phyloP scores from a whole-genome alignment of 148 eudicot genomes.

The Cornus kousa region DNA sequence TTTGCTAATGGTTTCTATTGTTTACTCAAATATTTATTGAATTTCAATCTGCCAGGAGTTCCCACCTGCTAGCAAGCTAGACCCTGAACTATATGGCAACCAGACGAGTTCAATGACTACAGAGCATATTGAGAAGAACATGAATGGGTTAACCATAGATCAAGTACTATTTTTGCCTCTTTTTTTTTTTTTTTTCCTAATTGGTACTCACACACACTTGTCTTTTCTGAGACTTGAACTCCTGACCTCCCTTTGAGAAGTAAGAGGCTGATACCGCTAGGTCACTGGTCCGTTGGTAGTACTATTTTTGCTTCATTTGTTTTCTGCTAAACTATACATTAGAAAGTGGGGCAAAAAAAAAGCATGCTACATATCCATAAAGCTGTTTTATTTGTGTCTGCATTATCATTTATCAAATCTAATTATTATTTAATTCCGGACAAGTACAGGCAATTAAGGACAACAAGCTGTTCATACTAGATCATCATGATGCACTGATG shows the following conservation, averaged over 20 bases:
- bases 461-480: constrained; percentile 70
- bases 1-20: not conserved
- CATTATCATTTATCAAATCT: not conserved
- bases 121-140: constrained; percentile 58
- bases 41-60: constrained; percentile 55
- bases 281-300: too few relatives aligned
- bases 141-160: constrained; percentile 64
- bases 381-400: not conserved
- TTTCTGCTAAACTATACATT: not conserved
- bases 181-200: constrained; percentile 1
- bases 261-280: too few relatives aligned
- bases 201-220: too few relatives aligned
- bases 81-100: constrained; percentile 55
- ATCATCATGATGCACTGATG: constrained; percentile 84
- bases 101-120: constrained; percentile 70
- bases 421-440: not conserved
- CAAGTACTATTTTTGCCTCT: constrained; percentile 35
- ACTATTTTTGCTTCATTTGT: constrained; percentile 17
- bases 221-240: too few relatives aligned
- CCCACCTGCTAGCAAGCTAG: constrained; percentile 78
- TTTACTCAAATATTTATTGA: not conserved
- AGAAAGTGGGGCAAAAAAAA: not conserved
- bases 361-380: not conserved
- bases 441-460: constrained; percentile 51
- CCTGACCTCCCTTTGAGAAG: too few relatives aligned